These are phyloP conservation scores for Clonostachys rhizophaga DNA, from an alignment of 2,329 filamentous ascomycete species.

Conservation along the genomic window DNA sequence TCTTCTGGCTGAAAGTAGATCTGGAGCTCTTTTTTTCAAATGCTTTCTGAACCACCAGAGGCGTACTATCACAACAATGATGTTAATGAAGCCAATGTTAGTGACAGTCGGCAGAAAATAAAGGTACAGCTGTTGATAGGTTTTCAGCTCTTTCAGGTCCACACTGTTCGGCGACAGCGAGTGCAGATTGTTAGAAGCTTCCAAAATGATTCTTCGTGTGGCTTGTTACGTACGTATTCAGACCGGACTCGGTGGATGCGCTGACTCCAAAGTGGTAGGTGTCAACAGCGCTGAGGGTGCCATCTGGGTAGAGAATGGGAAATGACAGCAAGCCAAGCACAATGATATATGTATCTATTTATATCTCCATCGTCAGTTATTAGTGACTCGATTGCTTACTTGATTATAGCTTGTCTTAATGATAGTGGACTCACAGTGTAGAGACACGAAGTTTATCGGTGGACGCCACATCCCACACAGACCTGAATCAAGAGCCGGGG, in stretches of 20 bases:
- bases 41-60: conserved; percentile 43
- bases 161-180: conserved; percentile 21
- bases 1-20: conserved; percentile 1
- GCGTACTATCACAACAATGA: conserved; percentile 39
- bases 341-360: conserved; percentile 6
- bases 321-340: conserved; percentile 3
- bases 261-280: conserved; percentile 45
- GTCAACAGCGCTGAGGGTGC: conserved; percentile 27
- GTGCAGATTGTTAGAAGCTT: neutral
- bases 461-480: conserved; percentile 4
- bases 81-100: conserved; percentile 44
- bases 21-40: conserved; percentile 20
- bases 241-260: conserved; percentile 41
- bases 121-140: conserved; percentile 45
- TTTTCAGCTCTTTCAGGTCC: conserved; percentile 40
- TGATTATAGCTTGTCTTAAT: neutral
- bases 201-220: neutral
- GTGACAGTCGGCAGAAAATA: conserved; percentile 44
- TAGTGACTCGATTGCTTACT: neutral
- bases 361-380: neutral
- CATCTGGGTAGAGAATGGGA: conserved; percentile 2
- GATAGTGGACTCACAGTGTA: conserved; percentile 4
- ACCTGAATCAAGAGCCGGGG: too few species aligned
- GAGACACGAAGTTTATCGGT: conserved; percentile 6
- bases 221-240: conserved; percentile 35